A percentile compares a stretch with the other conserved stretches of the same genome.
Evolutionary conservation across 129 eudicot species (phyloP).

Genomic region (sunflower (Helianthus annuus)): HanXRQr2.0-SUNRISE NC_035434.2:25583601-25584100

Average conservation of each 20-base stretch:
- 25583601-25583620: neutral
- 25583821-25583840: neutral
- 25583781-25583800: conserved; percentile 22
- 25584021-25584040: conserved; percentile 22
- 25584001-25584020: neutral
- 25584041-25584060: conserved; percentile 31
- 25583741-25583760: conserved; percentile 3
- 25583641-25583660: conserved; percentile 19
- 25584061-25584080: conserved; percentile 16
- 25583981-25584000: conserved; percentile 24
- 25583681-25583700: neutral
- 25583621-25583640: conserved; percentile 24
- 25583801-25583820: conserved; percentile 37
- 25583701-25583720: conserved; percentile 19
- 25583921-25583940: conserved; percentile 28
- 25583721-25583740: conserved; percentile 39
- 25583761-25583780: conserved; percentile 18
- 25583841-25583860: neutral
- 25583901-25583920: conserved; percentile 28
- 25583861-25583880: conserved; percentile 8
- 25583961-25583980: neutral
- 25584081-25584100: neutral
- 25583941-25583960: conserved; percentile 19
- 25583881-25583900: neutral
- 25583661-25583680: conserved; percentile 8